Conservation (phyloP, 2,329 filamentous ascomycete genomes). For the Epichloe coenophiala region DNA sequence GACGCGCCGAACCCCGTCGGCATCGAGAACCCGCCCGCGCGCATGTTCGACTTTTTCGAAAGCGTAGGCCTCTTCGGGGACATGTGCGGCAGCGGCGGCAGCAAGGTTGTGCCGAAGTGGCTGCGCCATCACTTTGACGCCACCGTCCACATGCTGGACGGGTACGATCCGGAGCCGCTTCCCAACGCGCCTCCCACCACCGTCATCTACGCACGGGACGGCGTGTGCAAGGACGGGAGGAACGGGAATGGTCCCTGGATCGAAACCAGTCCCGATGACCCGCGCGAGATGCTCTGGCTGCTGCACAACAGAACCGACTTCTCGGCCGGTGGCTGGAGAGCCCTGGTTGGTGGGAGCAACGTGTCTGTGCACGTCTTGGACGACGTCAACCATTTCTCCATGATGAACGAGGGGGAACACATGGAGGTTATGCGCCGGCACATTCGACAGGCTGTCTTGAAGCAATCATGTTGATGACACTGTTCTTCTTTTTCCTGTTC, state of each 20-base stretch:
- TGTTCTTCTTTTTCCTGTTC: too few species aligned
- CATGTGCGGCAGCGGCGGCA: slow-evolving; percentile 48
- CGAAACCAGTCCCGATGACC: slow-evolving; percentile 24
- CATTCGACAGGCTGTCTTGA: too few species aligned
- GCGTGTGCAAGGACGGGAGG: slow-evolving; percentile 28
- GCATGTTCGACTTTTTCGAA: slow-evolving; percentile 59
- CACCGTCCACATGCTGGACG: slow-evolving; percentile 53
- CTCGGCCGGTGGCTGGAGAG: slow-evolving; percentile 14
- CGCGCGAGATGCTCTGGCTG: slow-evolving; percentile 54
- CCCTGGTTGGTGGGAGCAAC: slow-evolving; percentile 35
- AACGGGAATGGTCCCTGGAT: slow-evolving; percentile 44
- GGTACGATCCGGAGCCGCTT: slow-evolving; percentile 54
- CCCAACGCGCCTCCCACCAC: slow-evolving; percentile 23
- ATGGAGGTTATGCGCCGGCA: too few species aligned
- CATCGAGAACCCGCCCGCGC: slow-evolving; percentile 50
- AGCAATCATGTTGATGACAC: too few species aligned
- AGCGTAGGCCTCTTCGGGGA: slow-evolving; percentile 36
- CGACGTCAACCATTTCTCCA: slow-evolving; percentile 60
- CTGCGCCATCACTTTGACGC: slow-evolving; percentile 60
- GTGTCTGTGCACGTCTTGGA: slow-evolving; percentile 56
- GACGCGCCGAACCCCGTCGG: slow-evolving; percentile 54
- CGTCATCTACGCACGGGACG: slow-evolving; percentile 60
- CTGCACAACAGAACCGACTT: slow-evolving; percentile 64
- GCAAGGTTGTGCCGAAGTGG: slow-evolving; percentile 52
- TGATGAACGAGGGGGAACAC: slow-evolving; percentile 36